These are phyloP conservation scores for Claviceps cyperi DNA, from an alignment of 2,329 filamentous ascomycete species.

Conservation along the genomic window DNA sequence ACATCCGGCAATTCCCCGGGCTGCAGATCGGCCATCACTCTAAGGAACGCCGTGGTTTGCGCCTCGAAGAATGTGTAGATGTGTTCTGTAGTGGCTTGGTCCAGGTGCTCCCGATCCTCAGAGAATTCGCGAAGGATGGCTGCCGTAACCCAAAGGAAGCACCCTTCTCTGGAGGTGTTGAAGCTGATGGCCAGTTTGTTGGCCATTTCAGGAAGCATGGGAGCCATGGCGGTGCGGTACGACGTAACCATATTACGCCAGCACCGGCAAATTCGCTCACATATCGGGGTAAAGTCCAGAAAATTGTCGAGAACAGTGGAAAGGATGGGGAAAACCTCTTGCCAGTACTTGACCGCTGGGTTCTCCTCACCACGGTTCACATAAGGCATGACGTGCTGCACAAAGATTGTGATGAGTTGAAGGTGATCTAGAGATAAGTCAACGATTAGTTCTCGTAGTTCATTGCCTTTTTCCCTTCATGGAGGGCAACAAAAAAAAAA, in stretches of 20 bases:
- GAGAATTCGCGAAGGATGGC: conserved; percentile 93
- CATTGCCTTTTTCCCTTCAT: neutral
- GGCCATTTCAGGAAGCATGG: conserved; percentile 71
- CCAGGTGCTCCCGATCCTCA: conserved; percentile 73
- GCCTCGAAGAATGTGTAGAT: conserved; percentile 94
- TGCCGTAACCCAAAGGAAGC: conserved; percentile 96
- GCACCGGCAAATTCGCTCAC: conserved; percentile 85
- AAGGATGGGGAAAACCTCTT: conserved; percentile 81
- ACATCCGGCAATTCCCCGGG: conserved; percentile 62
- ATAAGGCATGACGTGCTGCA: conserved; percentile 63
- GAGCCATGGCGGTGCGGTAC: conserved; percentile 78
- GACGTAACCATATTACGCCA: conserved; percentile 97
- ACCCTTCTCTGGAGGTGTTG: conserved; percentile 73
- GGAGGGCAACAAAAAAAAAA: neutral
- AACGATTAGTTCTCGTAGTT: neutral
- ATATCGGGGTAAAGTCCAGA: conserved; percentile 70
- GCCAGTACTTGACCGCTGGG: conserved; percentile 89
- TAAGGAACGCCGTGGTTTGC: conserved; percentile 78
- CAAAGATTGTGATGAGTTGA: conserved; percentile 81
- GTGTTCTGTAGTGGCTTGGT: conserved; percentile 64
- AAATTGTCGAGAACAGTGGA: conserved; percentile 81
- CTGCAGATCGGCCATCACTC: conserved; percentile 74
- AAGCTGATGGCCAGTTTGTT: conserved; percentile 82
- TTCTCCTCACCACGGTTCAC: conserved; percentile 60
- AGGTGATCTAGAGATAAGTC: conserved; percentile 51